phyloP scores from a whole-genome alignment of 177 flowering plant genomes.

The Tripterygium wilfordii region DNA sequence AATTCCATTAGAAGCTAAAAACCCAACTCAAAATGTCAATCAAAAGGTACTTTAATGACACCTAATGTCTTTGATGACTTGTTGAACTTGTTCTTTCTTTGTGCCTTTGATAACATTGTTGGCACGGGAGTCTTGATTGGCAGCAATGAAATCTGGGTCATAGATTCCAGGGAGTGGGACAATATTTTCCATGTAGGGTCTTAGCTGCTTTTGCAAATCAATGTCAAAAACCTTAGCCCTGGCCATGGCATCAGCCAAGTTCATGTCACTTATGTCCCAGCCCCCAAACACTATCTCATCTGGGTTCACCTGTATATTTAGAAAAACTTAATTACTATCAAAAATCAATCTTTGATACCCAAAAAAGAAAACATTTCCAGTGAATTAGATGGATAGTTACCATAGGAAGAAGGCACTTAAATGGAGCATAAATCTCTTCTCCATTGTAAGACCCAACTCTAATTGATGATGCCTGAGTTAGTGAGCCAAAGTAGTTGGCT shows the following conservation, averaged over 20 bases:
- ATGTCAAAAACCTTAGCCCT: constrained; percentile 93
- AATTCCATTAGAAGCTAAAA: too few species aligned
- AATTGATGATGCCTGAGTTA: constrained; percentile 88
- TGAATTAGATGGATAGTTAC: too few species aligned
- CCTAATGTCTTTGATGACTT: constrained; percentile 87
- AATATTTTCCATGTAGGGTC: constrained; percentile 98
- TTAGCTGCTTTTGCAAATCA: constrained; percentile 86
- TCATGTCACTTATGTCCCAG: constrained; percentile 99
- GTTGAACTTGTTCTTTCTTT: constrained; percentile 81
- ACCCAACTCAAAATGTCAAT: too few species aligned
- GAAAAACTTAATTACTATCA: too few species aligned
- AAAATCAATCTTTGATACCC: too few species aligned
- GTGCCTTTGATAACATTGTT: constrained; percentile 87
- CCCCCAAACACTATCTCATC: constrained; percentile 96
- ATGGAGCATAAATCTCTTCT: constrained; percentile 97
- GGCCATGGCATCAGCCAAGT: constrained; percentile 93
- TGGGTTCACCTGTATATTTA: constrained; percentile 91
- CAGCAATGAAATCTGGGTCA: constrained; percentile 96
- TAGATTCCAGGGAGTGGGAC: constrained; percentile 95
- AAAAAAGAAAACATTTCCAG: too few species aligned
- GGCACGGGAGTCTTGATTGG: constrained; percentile 90
- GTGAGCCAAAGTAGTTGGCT: constrained; percentile 95
- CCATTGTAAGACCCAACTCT: constrained; percentile 94
- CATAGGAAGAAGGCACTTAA: constrained; percentile 98
- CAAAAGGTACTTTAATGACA: constrained; percentile 14